Conservation (phyloP, 2,329 filamentous ascomycete genomes). For the Ampelomyces quisqualis region DNA sequence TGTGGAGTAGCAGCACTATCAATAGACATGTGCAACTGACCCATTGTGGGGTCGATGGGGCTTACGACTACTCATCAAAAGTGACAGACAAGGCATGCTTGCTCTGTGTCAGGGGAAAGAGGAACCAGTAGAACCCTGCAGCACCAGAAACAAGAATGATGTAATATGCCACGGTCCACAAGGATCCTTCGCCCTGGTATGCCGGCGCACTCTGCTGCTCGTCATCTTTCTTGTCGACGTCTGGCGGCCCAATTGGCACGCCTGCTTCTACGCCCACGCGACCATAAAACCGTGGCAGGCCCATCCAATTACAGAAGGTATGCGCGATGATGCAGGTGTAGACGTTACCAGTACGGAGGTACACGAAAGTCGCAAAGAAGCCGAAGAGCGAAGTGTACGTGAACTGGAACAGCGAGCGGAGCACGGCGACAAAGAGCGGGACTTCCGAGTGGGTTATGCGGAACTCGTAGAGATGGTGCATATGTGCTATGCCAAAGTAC, state of each 20-base stretch:
- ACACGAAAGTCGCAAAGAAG: constrained; percentile 88
- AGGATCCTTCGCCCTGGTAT: constrained; percentile 39
- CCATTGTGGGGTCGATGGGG: no score
- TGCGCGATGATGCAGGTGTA: constrained; percentile 75
- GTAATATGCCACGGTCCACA: constrained; percentile 81
- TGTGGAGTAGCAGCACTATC: not conserved
- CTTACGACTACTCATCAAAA: not conserved
- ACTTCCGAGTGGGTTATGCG: constrained; percentile 74
- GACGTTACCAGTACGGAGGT: constrained; percentile 79
- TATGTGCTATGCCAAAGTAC: constrained; percentile 88
- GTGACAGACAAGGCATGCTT: constrained; percentile 49
- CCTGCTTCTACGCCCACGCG: constrained; percentile 59
- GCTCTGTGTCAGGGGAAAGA: constrained; percentile 74
- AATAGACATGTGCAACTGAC: no score
- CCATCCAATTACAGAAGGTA: constrained; percentile 89
- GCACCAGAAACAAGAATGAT: constrained; percentile 70
- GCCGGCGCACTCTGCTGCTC: constrained; percentile 42
- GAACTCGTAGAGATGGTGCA: constrained; percentile 97
- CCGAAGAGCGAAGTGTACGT: constrained; percentile 91
- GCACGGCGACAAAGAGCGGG: constrained; percentile 61
- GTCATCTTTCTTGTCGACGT: constrained; percentile 30
- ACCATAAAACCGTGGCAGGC: constrained; percentile 84
- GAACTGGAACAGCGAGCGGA: constrained; percentile 80
- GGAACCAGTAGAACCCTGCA: constrained; percentile 65
- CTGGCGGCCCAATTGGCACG: constrained; percentile 43